phyloP scores from a whole-genome alignment of 495 filamentous ascomycete genomes.

The Talaromyces liani region DNA sequence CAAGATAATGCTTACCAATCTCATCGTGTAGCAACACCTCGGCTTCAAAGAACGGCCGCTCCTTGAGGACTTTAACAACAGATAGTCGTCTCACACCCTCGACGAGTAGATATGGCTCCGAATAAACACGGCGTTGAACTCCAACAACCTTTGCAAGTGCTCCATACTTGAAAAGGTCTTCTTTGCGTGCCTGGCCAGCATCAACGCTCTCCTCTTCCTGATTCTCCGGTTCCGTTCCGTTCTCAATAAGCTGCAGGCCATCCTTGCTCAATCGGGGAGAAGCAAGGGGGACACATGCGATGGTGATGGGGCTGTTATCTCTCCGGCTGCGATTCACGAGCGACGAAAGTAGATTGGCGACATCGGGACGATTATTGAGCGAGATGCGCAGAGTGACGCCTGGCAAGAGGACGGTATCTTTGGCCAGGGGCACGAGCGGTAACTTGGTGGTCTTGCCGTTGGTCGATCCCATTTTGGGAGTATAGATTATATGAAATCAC shows the following conservation, averaged over 20 bases:
- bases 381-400: conserved; percentile 71
- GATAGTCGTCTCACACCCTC: conserved; percentile 75
- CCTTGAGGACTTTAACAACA: conserved; percentile 64
- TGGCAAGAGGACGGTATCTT: conserved; percentile 69
- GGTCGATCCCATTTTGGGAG: conserved; percentile 32
- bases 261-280: conserved; percentile 60
- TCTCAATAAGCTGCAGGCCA: conserved; percentile 62
- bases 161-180: conserved; percentile 69
- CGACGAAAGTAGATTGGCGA: conserved; percentile 71
- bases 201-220: conserved; percentile 39
- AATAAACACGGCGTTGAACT: conserved; percentile 70
- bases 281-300: conserved; percentile 75
- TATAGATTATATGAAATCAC: neutral
- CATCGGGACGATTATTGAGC: conserved; percentile 70
- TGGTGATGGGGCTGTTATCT: conserved; percentile 57
- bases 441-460: conserved; percentile 45
- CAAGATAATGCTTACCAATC: conserved; percentile 32
- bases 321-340: conserved; percentile 62
- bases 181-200: conserved; percentile 54
- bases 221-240: conserved; percentile 30
- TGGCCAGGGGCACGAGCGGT: conserved; percentile 69
- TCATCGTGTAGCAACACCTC: conserved; percentile 59
- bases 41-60: conserved; percentile 81
- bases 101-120: conserved; percentile 74
- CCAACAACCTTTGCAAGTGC: conserved; percentile 76